phyloP scores from a whole-genome alignment of 2,329 filamentous ascomycete species.

The Fusarium temperatum region DNA sequence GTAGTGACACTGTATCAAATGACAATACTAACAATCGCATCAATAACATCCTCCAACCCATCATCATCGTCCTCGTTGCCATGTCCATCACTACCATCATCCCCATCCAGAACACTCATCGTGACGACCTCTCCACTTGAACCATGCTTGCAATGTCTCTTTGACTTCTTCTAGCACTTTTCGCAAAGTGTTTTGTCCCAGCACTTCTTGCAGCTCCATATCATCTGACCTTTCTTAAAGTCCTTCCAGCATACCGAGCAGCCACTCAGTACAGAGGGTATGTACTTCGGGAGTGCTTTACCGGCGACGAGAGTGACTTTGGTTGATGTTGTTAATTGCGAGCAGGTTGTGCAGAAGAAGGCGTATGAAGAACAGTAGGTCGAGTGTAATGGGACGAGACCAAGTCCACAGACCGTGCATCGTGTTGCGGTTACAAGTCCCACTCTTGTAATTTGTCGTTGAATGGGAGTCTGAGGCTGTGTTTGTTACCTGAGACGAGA shows the following conservation, averaged over 20 bases:
- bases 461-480: no score
- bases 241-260: not conserved
- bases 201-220: not conserved
- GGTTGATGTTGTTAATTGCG: no score
- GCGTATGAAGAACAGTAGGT: not conserved
- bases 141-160: not conserved
- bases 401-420: not conserved
- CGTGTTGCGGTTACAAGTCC: not conserved
- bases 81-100: no score
- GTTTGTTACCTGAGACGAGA: not conserved
- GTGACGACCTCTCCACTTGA: not conserved
- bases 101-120: no score
- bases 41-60: no score
- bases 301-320: no score
- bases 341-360: not conserved
- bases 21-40: not conserved
- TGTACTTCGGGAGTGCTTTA: not conserved
- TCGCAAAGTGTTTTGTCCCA: not conserved
- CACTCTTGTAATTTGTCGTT: accelerated
- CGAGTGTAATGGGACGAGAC: no score
- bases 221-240: not conserved
- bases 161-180: accelerated
- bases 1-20: not conserved
- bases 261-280: not conserved
- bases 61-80: not conserved